These are phyloP conservation scores for Thyridium curvatum DNA, from an alignment of 2,329 filamentous ascomycete genomes.

Conservation along the genomic window DNA sequence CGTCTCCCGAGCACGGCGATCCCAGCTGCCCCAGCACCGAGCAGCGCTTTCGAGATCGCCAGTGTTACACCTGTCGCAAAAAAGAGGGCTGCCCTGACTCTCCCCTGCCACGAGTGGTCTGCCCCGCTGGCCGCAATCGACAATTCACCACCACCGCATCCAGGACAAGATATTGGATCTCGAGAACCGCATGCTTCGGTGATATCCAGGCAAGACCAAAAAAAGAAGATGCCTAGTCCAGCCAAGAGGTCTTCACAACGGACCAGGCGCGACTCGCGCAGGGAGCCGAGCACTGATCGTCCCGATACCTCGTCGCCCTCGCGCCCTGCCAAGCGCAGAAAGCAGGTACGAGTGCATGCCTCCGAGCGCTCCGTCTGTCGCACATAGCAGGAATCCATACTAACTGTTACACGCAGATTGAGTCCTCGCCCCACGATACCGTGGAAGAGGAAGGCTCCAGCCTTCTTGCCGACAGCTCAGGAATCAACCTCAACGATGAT, in stretches of 20 bases:
- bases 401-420: conserved; percentile 20
- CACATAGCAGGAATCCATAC: conserved; percentile 7
- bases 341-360: conserved; percentile 38
- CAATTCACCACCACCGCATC: no score
- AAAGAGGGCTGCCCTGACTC: no score
- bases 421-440: conserved; percentile 34
- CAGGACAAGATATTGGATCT: no score
- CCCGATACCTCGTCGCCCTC: conserved; percentile 50
- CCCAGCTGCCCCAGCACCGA: no score
- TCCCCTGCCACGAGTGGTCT: no score
- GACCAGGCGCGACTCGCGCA: conserved; percentile 22
- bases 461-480: conserved; percentile 32
- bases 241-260: conserved; percentile 21
- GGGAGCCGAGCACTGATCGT: conserved; percentile 17
- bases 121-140: no score
- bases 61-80: no score
- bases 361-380: conserved; percentile 7
- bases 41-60: no score
- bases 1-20: no score
- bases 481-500: conserved; percentile 37
- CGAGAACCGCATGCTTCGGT: no score
- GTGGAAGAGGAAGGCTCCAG: conserved; percentile 39
- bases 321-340: conserved; percentile 58
- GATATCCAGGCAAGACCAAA: no score
- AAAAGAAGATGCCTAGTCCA: conserved; percentile 23